Base-by-base conservation (phyloP, 768 basidiomycete genomes). In the Gloeostereum incarnatum region DNA sequence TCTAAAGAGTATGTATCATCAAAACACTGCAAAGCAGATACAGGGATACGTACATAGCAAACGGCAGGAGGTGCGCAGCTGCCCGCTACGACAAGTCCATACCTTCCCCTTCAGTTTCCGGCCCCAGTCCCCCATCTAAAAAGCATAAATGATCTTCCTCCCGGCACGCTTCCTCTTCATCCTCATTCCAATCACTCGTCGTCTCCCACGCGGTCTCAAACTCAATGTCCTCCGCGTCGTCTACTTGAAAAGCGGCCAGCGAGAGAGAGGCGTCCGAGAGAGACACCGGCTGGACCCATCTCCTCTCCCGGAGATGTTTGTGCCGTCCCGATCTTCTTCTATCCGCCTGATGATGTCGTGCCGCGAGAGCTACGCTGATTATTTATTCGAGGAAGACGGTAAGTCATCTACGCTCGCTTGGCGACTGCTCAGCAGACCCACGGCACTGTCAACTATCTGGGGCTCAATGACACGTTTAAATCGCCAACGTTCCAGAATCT, bases 401-500 rank as follows among this genome's bases (percentile, higher is more conserved):
- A 56, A 36, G n/a, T 58, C 34, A 30, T 42, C 32, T n/a, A n/a
- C n/a, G 18, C 36, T 31, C 10, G 54, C 26, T 22, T n/a, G n/a
- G 46, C 40, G 2, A n/a, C 43, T 6, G 42, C 31, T 5, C n/a
- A n/a, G n/a, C n/a, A n/a, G n/a, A n/a, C n/a, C n/a, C n/a, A 93
- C 56, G 10, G 75, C 75, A 13, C 84, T 73, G 31, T 92, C 87
- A 9, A 94, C 66, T 16, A 73, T 75, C 50, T 80, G 76, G 1
- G 85, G 78, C 42, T 90, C 86, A 19, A 94, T 65, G 10, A 91
- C 73, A 14, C 90, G 77, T 59, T 92, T 90, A 43, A 68, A 80
- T 27, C 88, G 65, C 89, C 91, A 93, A 46, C 73, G 89, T 56
- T 92, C 87, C n/a, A 96, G 68, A 20, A 94, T 89, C 91, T 92